A percentile compares a stretch with the other conserved stretches of the same genome.
phyloP scores from a whole-genome alignment of 257 asterid species.

The Solanum pimpinellifolium region DNA sequence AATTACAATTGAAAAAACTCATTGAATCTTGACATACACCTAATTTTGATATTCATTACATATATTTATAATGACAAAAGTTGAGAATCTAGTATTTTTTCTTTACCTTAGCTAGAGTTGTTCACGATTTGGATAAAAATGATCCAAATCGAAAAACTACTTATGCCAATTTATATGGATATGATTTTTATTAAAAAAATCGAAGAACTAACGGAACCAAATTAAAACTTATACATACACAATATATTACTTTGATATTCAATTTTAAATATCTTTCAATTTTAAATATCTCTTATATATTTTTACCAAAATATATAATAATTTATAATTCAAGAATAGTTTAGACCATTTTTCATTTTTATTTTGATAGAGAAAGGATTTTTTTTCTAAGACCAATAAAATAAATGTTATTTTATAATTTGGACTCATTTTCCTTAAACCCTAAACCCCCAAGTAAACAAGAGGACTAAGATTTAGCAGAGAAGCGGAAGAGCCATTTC shows the following conservation, averaged over 20 bases:
- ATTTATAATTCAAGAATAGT: too few relatives aligned
- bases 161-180: accelerated
- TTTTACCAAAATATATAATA: too few relatives aligned
- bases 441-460: not conserved
- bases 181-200: too few relatives aligned
- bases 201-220: accelerated
- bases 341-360: too few relatives aligned
- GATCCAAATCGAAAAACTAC: accelerated
- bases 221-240: too few relatives aligned
- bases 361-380: not conserved
- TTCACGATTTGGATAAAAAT: accelerated
- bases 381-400: not conserved
- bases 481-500: not conserved
- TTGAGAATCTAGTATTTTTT: too few relatives aligned
- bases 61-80: not conserved
- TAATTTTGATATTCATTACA: too few relatives aligned
- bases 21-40: not conserved
- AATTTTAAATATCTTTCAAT: too few relatives aligned
- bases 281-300: too few relatives aligned
- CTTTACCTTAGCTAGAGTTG: not conserved
- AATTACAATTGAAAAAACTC: not conserved
- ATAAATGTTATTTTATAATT: not conserved
- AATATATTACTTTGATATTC: too few relatives aligned
- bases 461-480: not conserved
- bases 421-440: not conserved